phyloP scores from a whole-genome alignment of 495 filamentous ascomycete species.

The Eremomyces bilateralis region DNA sequence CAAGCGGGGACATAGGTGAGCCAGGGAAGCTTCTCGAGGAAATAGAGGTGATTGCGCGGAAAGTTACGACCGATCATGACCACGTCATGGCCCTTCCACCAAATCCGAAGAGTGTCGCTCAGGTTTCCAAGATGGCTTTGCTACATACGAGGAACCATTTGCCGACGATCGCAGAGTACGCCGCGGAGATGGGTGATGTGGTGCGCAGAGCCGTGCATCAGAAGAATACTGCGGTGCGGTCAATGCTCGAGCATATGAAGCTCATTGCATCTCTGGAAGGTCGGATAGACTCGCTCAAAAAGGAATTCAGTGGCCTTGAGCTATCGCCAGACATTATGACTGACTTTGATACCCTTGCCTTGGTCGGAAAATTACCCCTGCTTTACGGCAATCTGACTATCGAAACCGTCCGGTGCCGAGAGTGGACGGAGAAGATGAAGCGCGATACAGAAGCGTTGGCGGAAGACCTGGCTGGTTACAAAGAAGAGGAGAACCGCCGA shows the following conservation, averaged over 20 bases:
- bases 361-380: conserved; percentile 60
- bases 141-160: conserved; percentile 70
- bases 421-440: conserved; percentile 80
- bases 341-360: conserved; percentile 51
- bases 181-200: conserved; percentile 53
- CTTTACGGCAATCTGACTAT: conserved; percentile 75
- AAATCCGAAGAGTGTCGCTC: conserved; percentile 48
- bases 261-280: conserved; percentile 58
- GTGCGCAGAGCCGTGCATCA: conserved; percentile 42
- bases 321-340: conserved; percentile 43
- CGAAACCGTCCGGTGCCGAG: conserved; percentile 63
- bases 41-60: conserved; percentile 63
- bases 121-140: conserved; percentile 68
- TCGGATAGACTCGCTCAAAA: conserved; percentile 42
- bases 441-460: conserved; percentile 63
- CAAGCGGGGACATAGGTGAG: conserved; percentile 20
- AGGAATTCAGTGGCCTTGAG: conserved; percentile 46
- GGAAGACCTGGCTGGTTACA: conserved; percentile 74
- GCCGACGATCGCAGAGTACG: conserved; percentile 52
- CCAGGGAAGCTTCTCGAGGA: conserved; percentile 48
- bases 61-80: conserved; percentile 73
- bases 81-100: conserved; percentile 46
- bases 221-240: conserved; percentile 33
- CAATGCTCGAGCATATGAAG: conserved; percentile 49
- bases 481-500: conserved; percentile 76